A percentile compares a stretch with the other conserved stretches of the same genome.
Evolutionary conservation across 2,329 filamentous ascomycete species (phyloP).

Genomic region (Neonectria magnoliae): DNA sequence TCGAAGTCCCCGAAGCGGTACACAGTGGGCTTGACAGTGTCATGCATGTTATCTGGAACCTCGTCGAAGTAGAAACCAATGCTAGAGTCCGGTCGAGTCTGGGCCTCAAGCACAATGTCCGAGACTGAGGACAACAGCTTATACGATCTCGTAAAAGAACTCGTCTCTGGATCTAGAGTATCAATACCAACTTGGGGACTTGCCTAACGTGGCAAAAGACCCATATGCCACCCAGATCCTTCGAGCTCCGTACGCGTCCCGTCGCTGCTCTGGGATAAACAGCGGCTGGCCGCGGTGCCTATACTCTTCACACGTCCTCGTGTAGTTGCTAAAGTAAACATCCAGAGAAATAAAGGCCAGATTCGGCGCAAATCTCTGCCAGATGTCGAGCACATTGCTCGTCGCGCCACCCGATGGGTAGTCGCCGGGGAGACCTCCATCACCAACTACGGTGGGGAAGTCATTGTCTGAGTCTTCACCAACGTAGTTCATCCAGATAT

Average conservation of each 20-base stretch:
- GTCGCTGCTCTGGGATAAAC: conserved; percentile 59
- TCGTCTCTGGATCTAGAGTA: conserved; percentile 4
- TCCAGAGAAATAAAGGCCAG: conserved; percentile 57
- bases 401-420: conserved; percentile 44
- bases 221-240: conserved; percentile 49
- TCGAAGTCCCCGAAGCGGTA: conserved; percentile 37
- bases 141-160: conserved; percentile 8
- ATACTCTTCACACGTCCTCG: conserved; percentile 51
- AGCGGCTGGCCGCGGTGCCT: conserved; percentile 52
- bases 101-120: conserved; percentile 11
- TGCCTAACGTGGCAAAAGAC: conserved; percentile 15
- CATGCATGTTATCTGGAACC: not conserved
- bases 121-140: conserved; percentile 14
- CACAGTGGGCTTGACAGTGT: conserved; percentile 18
- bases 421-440: conserved; percentile 41
- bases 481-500: conserved; percentile 43
- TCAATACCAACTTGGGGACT: conserved; percentile 29
- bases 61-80: conserved; percentile 31
- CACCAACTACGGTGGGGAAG: conserved; percentile 34
- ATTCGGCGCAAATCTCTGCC: conserved; percentile 47
- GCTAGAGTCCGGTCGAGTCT: not conserved
- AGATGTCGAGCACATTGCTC: conserved; percentile 45
- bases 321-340: conserved; percentile 37
- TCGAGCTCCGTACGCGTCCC: conserved; percentile 54
- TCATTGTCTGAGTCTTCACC: conserved; percentile 29